A percentile compares a stretch with the other conserved stretches of the same genome.
These are phyloP conservation scores for Coniochaeta sp. DNA, from an alignment of 2,329 filamentous ascomycete species.

Conservation along the genomic window DNA sequence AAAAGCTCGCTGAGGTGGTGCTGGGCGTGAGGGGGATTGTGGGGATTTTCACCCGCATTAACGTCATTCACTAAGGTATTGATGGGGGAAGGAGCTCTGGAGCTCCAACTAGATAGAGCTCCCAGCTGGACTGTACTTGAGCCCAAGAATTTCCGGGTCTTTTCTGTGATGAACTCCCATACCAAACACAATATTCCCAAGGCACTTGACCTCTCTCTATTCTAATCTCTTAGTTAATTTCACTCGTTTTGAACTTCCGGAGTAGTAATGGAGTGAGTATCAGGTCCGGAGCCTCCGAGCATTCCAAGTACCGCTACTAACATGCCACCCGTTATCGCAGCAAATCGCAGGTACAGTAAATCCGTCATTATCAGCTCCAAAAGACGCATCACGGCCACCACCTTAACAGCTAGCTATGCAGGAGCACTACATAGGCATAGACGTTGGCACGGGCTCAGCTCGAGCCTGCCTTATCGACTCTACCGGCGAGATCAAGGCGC, in stretches of 20 bases:
- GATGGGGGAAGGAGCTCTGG: background rate
- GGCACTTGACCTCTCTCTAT: background rate
- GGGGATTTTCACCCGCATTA: too few relatives aligned
- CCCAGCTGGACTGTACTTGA: background rate
- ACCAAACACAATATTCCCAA: background rate
- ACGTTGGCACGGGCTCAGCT: conserved; percentile 93
- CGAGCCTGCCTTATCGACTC: conserved; percentile 93
- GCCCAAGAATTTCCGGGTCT: background rate
- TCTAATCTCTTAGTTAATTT: background rate
- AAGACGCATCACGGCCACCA: background rate
- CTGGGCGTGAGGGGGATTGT: background rate
- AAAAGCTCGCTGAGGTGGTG: background rate
- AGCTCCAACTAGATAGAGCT: background rate
- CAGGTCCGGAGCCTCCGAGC: background rate
- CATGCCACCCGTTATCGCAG: background rate
- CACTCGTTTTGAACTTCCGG: background rate
- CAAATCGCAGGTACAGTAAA: background rate
- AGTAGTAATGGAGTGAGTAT: background rate
- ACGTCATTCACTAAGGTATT: background rate
- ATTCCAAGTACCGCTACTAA: background rate
- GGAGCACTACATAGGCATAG: conserved; percentile 73
- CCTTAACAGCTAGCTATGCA: conserved; percentile 15
- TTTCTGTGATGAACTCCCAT: background rate
- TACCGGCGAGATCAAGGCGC: conserved; percentile 75
- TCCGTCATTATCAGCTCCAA: background rate